A percentile compares a stretch with the other conserved stretches of the same genome.
Evolutionary conservation across 805 yeast genomes (phyloP).

Genomic region (Myxozyma neglecta): DNA sequence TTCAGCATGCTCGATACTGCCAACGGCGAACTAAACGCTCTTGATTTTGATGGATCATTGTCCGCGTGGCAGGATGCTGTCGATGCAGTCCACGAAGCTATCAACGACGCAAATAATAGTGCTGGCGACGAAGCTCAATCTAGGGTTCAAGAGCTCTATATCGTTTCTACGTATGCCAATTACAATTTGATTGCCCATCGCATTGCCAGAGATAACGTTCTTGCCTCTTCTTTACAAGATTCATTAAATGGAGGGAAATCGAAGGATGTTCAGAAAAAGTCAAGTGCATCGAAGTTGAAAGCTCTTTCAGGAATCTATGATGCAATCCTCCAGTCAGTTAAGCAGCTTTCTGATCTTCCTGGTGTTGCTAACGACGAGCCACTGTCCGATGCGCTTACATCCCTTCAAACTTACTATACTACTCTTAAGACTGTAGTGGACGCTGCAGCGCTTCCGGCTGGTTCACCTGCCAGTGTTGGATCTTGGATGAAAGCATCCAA

Average conservation of each 20-base stretch:
- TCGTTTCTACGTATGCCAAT: slow-evolving; percentile 71
- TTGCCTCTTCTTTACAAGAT: slow-evolving; percentile 7
- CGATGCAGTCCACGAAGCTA: slow-evolving; percentile 56
- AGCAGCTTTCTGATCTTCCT: slow-evolving; percentile 73
- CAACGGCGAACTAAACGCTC: slow-evolving; percentile 5
- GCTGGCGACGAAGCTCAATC: slow-evolving; percentile 47
- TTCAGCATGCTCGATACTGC: slow-evolving; percentile 32
- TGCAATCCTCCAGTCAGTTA: slow-evolving; percentile 53
- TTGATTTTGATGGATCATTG: slow-evolving; percentile 55
- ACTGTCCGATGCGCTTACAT: slow-evolving; percentile 54
- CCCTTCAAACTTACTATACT: slow-evolving; percentile 51
- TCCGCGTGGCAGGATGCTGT: slow-evolving; percentile 70
- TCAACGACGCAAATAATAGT: slow-evolving; percentile 35
- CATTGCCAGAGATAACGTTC: slow-evolving; percentile 62
- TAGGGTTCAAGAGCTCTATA: slow-evolving; percentile 63
- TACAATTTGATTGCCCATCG: slow-evolving; percentile 66
- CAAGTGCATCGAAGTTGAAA: slow-evolving; percentile 17
- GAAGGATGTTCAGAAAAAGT: slow-evolving; percentile 1
- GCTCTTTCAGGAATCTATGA: slow-evolving; percentile 52
- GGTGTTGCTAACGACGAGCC: slow-evolving; percentile 88
- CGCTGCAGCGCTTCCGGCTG: slow-evolving; percentile 14
- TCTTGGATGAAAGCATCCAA: slow-evolving; percentile 27
- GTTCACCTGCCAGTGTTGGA: slow-evolving; percentile 24
- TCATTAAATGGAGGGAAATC: slow-evolving; percentile 12
- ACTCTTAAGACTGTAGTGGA: slow-evolving; percentile 32